Conservation (phyloP, 164 flowering plant genomes). For the Akebia trifoliata region DNA sequence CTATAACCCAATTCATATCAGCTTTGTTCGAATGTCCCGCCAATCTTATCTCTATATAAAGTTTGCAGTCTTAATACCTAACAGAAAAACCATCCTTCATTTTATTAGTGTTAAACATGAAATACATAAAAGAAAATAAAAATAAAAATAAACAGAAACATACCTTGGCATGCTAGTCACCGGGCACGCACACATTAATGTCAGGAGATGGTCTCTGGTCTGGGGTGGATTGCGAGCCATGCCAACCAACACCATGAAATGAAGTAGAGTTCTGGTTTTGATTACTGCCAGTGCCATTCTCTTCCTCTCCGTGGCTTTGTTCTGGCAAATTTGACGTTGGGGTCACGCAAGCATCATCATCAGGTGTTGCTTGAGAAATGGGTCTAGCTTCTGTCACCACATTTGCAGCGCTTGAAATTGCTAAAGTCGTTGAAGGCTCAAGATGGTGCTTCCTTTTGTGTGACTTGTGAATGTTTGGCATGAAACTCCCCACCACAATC, state of each 20-base stretch:
- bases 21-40: not conserved
- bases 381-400: conserved; percentile 44
- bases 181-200: conserved; percentile 43
- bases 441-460: conserved; percentile 40
- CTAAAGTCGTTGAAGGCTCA: conserved; percentile 24
- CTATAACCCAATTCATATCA: not conserved
- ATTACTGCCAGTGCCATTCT: conserved; percentile 22
- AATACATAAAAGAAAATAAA: not conserved
- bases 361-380: conserved; percentile 43
- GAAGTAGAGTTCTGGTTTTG: conserved; percentile 24
- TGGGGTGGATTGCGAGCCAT: conserved; percentile 20
- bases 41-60: not conserved
- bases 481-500: conserved; percentile 77
- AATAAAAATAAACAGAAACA: not conserved
- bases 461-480: conserved; percentile 39
- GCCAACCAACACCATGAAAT: conserved; percentile 33
- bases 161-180: conserved; percentile 25
- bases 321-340: conserved; percentile 28
- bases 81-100: not conserved
- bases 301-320: conserved; percentile 38
- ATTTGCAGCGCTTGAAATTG: conserved; percentile 22
- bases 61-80: conserved; percentile 6
- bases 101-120: not conserved
- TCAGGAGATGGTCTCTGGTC: conserved; percentile 56
- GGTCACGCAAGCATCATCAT: conserved; percentile 19